Conservation (phyloP, 2,329 filamentous ascomycete species). For the Cladosporium oxysporum region DNA sequence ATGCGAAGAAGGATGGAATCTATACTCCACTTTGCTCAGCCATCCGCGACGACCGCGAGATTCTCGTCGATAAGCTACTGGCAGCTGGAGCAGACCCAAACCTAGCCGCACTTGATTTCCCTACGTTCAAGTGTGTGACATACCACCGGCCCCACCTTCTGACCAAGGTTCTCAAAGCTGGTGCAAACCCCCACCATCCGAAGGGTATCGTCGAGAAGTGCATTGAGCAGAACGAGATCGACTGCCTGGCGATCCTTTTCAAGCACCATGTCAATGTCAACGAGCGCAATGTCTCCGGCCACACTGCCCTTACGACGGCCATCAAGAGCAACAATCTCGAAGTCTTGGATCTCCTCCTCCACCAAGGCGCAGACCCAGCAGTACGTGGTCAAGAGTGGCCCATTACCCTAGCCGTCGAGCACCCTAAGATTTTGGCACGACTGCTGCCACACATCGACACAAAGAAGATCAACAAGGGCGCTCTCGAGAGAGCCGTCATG, state of each 20-base stretch:
- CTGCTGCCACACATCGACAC: constrained; percentile 60
- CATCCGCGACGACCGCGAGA: constrained; percentile 65
- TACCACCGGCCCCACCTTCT: constrained; percentile 64
- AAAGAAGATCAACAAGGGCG: constrained; percentile 64
- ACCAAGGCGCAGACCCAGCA: constrained; percentile 62
- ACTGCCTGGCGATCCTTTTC: constrained; percentile 62
- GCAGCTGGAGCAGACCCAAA: constrained; percentile 55
- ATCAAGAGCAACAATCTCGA: constrained; percentile 62
- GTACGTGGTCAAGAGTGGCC: constrained; percentile 70
- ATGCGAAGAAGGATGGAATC: constrained; percentile 63
- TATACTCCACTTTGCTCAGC: constrained; percentile 69
- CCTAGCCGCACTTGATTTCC: constrained; percentile 62
- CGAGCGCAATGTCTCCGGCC: constrained; percentile 57
- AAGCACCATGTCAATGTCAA: constrained; percentile 63
- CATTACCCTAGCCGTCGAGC: constrained; percentile 66
- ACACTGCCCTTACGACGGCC: constrained; percentile 66
- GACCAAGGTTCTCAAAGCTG: constrained; percentile 60
- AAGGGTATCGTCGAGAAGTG: constrained; percentile 68
- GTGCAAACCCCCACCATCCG: constrained; percentile 59
- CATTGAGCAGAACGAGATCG: constrained; percentile 62
- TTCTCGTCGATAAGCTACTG: constrained; percentile 63
- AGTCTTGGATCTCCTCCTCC: constrained; percentile 60
- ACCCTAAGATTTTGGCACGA: constrained; percentile 60
- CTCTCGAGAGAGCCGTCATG: constrained; percentile 67
- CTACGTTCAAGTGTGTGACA: constrained; percentile 68